Evolutionary conservation across 495 filamentous ascomycete genomes (phyloP).

Genomic region (Lichenothelia convexa): DNA sequence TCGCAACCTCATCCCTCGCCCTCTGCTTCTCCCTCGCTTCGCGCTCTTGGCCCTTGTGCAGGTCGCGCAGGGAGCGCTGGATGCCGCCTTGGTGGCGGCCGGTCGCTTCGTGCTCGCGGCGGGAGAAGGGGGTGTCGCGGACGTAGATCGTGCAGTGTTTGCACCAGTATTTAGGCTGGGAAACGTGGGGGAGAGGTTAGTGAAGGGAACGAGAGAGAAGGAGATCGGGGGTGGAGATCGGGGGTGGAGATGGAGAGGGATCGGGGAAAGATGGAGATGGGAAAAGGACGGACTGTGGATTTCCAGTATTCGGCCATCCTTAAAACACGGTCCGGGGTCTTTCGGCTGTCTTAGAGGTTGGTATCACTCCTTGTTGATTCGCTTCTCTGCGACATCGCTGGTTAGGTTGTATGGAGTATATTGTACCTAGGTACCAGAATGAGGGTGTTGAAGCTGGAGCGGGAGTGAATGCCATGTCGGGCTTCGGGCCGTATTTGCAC

Average conservation of each 20-base stretch:
- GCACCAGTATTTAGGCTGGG: conserved; percentile 80
- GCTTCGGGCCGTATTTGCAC: too few relatives aligned
- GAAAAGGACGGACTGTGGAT: conserved; percentile 45
- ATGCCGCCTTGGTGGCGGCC: conserved; percentile 72
- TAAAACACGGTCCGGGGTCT: too few relatives aligned
- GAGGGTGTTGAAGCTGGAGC: too few relatives aligned
- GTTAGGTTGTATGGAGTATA: too few relatives aligned
- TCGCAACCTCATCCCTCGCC: conserved; percentile 70
- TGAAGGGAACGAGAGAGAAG: background rate
- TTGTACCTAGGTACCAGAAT: too few relatives aligned
- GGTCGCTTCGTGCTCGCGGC: conserved; percentile 77
- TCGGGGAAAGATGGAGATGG: background rate
- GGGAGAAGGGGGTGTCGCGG: conserved; percentile 78
- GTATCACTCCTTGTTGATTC: too few relatives aligned
- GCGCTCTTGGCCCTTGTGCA: conserved; percentile 64
- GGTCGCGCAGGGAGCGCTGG: conserved; percentile 75
- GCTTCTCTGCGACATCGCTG: too few relatives aligned
- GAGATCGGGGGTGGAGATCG: background rate
- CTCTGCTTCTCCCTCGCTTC: conserved; percentile 59
- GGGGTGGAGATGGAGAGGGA: background rate
- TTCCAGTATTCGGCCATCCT: conserved; percentile 97
- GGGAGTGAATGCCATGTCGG: too few relatives aligned
- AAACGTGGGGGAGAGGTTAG: too few relatives aligned
- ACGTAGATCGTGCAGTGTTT: conserved; percentile 90
- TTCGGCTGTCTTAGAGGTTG: too few relatives aligned